Evolutionary conservation across 306 rosid species (phyloP).

Genomic region (Ziziphus jujuba): DNA sequence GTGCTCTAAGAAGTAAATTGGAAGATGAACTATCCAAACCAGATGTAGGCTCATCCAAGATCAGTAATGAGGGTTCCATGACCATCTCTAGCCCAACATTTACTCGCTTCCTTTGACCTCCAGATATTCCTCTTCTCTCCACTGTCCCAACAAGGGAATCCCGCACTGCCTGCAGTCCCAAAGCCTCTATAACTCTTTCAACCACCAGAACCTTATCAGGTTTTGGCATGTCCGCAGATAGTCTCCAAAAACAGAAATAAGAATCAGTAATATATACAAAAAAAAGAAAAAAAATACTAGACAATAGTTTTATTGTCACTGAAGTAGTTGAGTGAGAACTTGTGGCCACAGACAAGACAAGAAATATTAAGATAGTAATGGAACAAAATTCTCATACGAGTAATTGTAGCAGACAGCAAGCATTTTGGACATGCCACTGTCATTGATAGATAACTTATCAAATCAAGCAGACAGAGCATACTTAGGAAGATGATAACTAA

Average conservation of each 20-base stretch:
- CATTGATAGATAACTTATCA: too few relatives aligned
- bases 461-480: too few relatives aligned
- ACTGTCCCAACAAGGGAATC: constrained; percentile 84
- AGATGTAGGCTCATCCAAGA: constrained; percentile 83
- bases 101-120: constrained; percentile 80
- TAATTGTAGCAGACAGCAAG: neutral
- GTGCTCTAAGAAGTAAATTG: constrained; percentile 66
- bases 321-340: too few relatives aligned
- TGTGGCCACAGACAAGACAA: neutral
- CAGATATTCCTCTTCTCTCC: constrained; percentile 77
- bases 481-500: too few relatives aligned
- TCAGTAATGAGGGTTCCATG: constrained; percentile 81
- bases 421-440: too few relatives aligned
- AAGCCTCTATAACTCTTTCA: constrained; percentile 79
- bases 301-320: too few relatives aligned
- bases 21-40: constrained; percentile 87
- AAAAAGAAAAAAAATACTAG: constrained; percentile 2
- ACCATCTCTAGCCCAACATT: constrained; percentile 90
- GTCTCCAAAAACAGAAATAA: constrained; percentile 42
- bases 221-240: constrained; percentile 74
- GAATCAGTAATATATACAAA: constrained; percentile 15
- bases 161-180: constrained; percentile 77
- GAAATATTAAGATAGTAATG: neutral
- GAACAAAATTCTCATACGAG: neutral
- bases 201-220: constrained; percentile 83